phyloP scores from a whole-genome alignment of 1,284 basidiomycete genomes.

The Ustilago vetiveriae region DNA sequence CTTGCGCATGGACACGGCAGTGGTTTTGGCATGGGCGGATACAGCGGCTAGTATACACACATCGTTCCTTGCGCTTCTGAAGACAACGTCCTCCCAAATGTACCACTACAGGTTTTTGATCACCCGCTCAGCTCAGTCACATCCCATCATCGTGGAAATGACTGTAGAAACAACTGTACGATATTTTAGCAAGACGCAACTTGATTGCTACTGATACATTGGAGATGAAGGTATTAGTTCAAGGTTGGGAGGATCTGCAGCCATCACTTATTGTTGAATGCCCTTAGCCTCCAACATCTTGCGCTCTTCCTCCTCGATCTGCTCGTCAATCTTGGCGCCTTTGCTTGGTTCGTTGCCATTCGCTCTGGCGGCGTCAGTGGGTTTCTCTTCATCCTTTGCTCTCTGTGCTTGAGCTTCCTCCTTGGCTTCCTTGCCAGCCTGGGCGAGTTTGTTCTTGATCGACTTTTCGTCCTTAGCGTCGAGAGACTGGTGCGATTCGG shows the following conservation, averaged over 20 bases:
- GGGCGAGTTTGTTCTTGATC: constrained; percentile 63
- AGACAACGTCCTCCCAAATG: no score
- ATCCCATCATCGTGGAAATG: no score
- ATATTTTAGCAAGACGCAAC: not conserved
- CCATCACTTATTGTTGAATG: constrained; percentile 22
- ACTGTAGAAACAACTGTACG: no score
- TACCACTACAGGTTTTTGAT: no score
- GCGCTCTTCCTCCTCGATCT: constrained; percentile 70
- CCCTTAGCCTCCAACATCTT: constrained; percentile 65
- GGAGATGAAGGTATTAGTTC: not conserved
- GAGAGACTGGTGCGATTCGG: constrained; percentile 57
- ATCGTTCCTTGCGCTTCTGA: no score
- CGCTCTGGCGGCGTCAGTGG: constrained; percentile 40
- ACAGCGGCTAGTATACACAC: no score
- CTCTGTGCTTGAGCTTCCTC: constrained; percentile 41
- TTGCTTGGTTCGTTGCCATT: constrained; percentile 75
- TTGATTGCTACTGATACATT: constrained; percentile 10
- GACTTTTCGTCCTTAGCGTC: constrained; percentile 61
- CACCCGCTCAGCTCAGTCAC: no score
- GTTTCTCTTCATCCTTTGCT: constrained; percentile 38
- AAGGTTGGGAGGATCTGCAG: constrained; percentile 2
- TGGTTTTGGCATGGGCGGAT: constrained; percentile 2
- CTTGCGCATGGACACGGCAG: not conserved
- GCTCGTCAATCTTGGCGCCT: constrained; percentile 74
- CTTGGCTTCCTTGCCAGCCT: constrained; percentile 59